Base-by-base conservation (phyloP, 1,284 basidiomycete genomes). In the Ustilago vetiveriae region DNA sequence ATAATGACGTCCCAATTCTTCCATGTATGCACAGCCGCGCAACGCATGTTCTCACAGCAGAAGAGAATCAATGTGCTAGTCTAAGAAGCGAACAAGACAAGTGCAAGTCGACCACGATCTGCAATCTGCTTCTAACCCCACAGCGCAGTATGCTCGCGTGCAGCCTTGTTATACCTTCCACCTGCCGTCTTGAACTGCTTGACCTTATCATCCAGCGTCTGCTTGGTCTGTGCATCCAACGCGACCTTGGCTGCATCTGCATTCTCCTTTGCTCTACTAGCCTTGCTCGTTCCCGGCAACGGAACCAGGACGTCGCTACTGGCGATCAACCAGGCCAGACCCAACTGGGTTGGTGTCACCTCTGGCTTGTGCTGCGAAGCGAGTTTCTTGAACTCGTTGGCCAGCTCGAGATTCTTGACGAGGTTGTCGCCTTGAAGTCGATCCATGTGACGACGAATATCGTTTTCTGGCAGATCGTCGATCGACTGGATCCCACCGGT, bases 321-420 rank as follows among this genome's bases (percentile, higher is more conserved):
- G 3, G 49, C 48, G 0, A 83, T 73, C 27, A 88, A 66, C 88
- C 88, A 90, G 0, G 89, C 87, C 11, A 90, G 83, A 0, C 85
- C 80, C 16, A 88, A 82, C 76, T 89, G 88, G 0, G 86, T 85
- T 0, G 87, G 57, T 0, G 88, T 87, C 4, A 85, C 85, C 19
- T 54, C 42, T 1, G 66, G 60, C 9, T 46, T 32, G 14, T 54
- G 63, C 33, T 66, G 22, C 23, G 44, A 17, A 13, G 72, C 77
- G 1, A 65, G 32, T 8, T 33, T 23, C 33, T 83, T 74, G 14
- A 90, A 75, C 24, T 82, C 82, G 8, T 86, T 82, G 3, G 85
- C 86, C 7, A 89, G 76, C 16, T 84, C 79, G n/a, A 88, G 75
- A 48, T 89, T 86, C 47, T 86, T 86, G 1, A 85, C 84, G 72